These are phyloP conservation scores for Entrophospora sp. DNA, from an alignment of 192 early-diverging fungal genomes.

Conservation along the genomic window DNA sequence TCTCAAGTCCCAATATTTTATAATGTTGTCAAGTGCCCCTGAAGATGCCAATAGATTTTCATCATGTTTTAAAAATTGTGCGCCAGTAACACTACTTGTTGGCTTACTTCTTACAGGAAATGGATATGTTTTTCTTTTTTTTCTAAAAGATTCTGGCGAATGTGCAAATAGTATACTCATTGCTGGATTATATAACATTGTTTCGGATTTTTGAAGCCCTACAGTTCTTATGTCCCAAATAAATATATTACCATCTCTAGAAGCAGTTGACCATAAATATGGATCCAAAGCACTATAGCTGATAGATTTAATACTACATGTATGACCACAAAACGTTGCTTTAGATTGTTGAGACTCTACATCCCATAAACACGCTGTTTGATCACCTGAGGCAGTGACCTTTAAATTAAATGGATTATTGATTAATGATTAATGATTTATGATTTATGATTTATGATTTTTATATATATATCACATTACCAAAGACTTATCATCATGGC, in stretches of 20 bases:
- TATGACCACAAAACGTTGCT: constrained; percentile 52
- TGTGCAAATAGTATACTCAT: constrained; percentile 2
- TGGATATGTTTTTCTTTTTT: neutral
- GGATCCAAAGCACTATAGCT: constrained; percentile 44
- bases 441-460: no score
- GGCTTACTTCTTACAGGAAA: neutral
- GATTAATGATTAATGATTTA: no score
- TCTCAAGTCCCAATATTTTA: constrained; percentile 77
- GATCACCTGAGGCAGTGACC: constrained; percentile 68
- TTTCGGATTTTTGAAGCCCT: constrained; percentile 21
- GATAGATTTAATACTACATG: constrained; percentile 57
- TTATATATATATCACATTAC: constrained; percentile 24
- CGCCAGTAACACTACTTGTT: constrained; percentile 43
- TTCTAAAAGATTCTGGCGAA: neutral
- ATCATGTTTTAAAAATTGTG: constrained; percentile 30
- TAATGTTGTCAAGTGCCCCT: constrained; percentile 50
- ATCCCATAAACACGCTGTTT: constrained; percentile 64
- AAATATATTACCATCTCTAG: constrained; percentile 63
- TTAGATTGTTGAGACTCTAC: constrained; percentile 44
- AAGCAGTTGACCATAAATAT: constrained; percentile 51
- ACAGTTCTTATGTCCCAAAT: constrained; percentile 62
- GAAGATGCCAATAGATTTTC: constrained; percentile 41
- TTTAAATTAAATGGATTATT: neutral
- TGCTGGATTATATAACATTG: neutral
- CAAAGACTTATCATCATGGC: constrained; percentile 47